Percentiles rank a stretch among this genome's conserved stretches.
Conservation (phyloP, 1,284 basidiomycete genomes). For the Apiotrichum domesticum region DNA sequence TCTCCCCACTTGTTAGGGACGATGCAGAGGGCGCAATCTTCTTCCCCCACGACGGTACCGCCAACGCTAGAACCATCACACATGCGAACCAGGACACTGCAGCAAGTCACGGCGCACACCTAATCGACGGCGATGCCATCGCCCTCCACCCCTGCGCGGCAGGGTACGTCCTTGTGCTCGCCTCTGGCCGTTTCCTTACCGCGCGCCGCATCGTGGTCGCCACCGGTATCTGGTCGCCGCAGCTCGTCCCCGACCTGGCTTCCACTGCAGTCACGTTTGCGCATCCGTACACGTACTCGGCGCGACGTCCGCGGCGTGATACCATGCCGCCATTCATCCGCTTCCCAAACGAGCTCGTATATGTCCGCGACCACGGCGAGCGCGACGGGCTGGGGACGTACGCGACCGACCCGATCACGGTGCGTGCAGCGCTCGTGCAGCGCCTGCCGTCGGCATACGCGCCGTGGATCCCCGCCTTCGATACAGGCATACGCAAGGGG, state of each 20-base stretch:
- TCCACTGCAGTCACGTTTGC: conserved; percentile 18
- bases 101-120: conserved; percentile 7
- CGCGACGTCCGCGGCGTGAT: neutral
- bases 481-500: conserved; percentile 9
- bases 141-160: neutral
- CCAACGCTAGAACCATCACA: conserved; percentile 15
- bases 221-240: conserved; percentile 27
- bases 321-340: conserved; percentile 19
- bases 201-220: conserved; percentile 15
- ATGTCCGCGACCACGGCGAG: conserved; percentile 28
- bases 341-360: conserved; percentile 23
- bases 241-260: conserved; percentile 15
- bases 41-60: conserved; percentile 23
- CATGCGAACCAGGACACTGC: conserved; percentile 15
- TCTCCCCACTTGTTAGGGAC: conserved; percentile 7
- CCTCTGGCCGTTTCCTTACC: neutral
- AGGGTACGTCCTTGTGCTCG: conserved; percentile 1
- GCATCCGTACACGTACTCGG: conserved; percentile 26
- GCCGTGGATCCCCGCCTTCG: conserved; percentile 15
- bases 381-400: conserved; percentile 28
- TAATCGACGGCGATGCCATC: conserved; percentile 13
- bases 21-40: conserved; percentile 4
- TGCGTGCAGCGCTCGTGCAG: neutral
- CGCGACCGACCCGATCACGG: conserved; percentile 20
- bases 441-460: conserved; percentile 15